These are phyloP conservation scores for Hondaea fermentalgiana DNA, from an alignment of 108 stramenopile genomes.

Conservation along the genomic window DNA sequence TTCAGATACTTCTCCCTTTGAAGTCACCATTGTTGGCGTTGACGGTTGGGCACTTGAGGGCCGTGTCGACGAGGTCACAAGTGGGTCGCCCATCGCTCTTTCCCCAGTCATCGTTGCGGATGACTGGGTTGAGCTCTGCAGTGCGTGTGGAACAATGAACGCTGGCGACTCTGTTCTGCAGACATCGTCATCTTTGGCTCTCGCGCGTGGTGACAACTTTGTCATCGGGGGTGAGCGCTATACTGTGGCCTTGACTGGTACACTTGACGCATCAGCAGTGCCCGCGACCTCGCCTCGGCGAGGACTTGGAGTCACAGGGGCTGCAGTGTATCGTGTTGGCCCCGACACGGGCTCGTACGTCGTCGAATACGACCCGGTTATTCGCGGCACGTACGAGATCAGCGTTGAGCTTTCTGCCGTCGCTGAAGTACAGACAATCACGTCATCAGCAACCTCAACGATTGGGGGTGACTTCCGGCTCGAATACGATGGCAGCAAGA, in stretches of 20 bases:
- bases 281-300: slow-evolving; percentile 35
- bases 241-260: slow-evolving; percentile 32
- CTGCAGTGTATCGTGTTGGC: background rate
- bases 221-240: slow-evolving; percentile 39
- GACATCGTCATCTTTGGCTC: slow-evolving; percentile 17
- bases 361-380: slow-evolving; percentile 41
- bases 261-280: slow-evolving; percentile 33
- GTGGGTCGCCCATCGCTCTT: background rate
- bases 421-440: slow-evolving; percentile 49
- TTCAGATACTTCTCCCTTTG: slow-evolving; percentile 36
- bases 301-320: background rate
- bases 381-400: slow-evolving; percentile 48
- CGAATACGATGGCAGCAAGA: background rate
- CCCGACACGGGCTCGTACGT: slow-evolving; percentile 43
- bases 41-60: slow-evolving; percentile 63
- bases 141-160: background rate
- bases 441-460: background rate
- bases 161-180: background rate
- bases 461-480: background rate
- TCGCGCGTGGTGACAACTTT: slow-evolving; percentile 48
- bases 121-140: slow-evolving; percentile 16
- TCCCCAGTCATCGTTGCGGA: background rate
- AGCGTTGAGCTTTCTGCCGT: slow-evolving; percentile 35
- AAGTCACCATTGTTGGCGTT: slow-evolving; percentile 48
- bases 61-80: slow-evolving; percentile 39